Conservation (phyloP, 208 protist genomes). For the Wallacemonas sp. region DNA sequence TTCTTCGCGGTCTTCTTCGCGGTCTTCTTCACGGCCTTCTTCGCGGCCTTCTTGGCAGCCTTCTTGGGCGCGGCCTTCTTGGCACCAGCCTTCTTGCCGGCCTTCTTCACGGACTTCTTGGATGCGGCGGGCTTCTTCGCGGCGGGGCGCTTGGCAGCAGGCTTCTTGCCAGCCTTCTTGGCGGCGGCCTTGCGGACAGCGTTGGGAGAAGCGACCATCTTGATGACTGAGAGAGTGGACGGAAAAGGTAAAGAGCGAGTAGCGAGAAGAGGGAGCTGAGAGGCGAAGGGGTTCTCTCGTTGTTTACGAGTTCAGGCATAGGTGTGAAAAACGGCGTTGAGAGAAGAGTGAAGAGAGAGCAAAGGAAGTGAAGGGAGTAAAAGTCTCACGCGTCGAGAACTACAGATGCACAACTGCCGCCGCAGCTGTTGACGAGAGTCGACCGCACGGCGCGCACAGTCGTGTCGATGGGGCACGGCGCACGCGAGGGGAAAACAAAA, state of each 20-base stretch:
- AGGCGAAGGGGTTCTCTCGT: no score
- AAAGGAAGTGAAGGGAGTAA: conserved; percentile 2
- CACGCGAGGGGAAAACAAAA: no score
- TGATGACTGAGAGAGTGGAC: not conserved
- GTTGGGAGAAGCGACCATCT: conserved; percentile 16
- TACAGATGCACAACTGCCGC: no score
- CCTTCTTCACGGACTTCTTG: conserved; percentile 21
- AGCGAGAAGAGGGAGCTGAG: not conserved
- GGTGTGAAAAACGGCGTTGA: not conserved
- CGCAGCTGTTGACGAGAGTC: no score
- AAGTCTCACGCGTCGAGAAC: not conserved
- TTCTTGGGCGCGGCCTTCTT: conserved; percentile 25
- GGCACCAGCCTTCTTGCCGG: no score
- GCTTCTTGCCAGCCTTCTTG: conserved; percentile 21
- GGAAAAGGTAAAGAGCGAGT: not conserved
- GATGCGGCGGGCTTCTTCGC: conserved; percentile 22
- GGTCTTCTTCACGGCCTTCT: conserved; percentile 3
- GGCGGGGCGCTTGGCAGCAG: conserved; percentile 13
- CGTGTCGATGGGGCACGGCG: no score
- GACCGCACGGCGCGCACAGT: no score
- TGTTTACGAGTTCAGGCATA: no score
- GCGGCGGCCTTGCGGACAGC: conserved; percentile 23
- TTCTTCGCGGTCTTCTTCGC: conserved; percentile 18
- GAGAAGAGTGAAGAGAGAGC: not conserved
- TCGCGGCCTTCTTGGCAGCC: conserved; percentile 1